Percentiles rank a stretch among this genome's conserved stretches.
phyloP scores from a whole-genome alignment of 2,329 filamentous ascomycete species.

The Xenosphaeropsis pyriputrescens region DNA sequence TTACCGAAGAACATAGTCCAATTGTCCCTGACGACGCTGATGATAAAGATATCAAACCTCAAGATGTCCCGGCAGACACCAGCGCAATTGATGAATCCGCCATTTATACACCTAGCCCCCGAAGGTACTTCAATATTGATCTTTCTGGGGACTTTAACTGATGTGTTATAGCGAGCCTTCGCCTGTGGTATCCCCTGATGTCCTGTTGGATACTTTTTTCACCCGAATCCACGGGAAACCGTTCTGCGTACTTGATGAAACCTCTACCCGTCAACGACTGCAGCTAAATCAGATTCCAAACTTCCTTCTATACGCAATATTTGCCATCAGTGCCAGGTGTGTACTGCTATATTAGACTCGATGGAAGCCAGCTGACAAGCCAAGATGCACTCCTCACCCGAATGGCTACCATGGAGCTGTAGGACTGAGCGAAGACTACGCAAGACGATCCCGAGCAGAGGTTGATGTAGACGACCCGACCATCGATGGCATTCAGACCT shows the following conservation, averaged over 20 bases:
- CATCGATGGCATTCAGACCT: slow-evolving; percentile 61
- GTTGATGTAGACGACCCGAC: slow-evolving; percentile 72
- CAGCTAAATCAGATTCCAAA: slow-evolving; percentile 50
- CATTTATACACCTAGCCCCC: slow-evolving; percentile 15
- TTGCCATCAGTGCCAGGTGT: slow-evolving; percentile 47
- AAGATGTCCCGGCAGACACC: slow-evolving; percentile 20
- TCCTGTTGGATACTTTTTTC: slow-evolving; percentile 68
- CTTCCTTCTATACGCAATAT: slow-evolving; percentile 40
- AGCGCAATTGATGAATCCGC: slow-evolving; percentile 22
- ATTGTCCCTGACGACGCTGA: slow-evolving; percentile 9
- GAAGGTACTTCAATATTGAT: too few species aligned
- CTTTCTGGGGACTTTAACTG: slow-evolving; percentile 3
- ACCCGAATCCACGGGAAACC: slow-evolving; percentile 66
- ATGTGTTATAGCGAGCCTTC: slow-evolving; percentile 27
- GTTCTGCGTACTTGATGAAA: slow-evolving; percentile 69
- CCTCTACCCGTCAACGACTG: slow-evolving; percentile 55
- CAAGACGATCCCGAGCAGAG: slow-evolving; percentile 50
- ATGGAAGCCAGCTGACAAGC: slow-evolving; percentile 6
- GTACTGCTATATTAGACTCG: slow-evolving; percentile 3
- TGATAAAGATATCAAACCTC: slow-evolving; percentile 20
- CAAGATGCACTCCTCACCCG: slow-evolving; percentile 54
- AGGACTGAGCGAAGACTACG: slow-evolving; percentile 57
- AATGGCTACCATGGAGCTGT: slow-evolving; percentile 53
- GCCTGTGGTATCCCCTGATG: slow-evolving; percentile 37
- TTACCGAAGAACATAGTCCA: slow-evolving; percentile 4